These are phyloP conservation scores for Euphrasia arctica DNA, from an alignment of 305 asterid genomes.

Conservation along the genomic window DNA sequence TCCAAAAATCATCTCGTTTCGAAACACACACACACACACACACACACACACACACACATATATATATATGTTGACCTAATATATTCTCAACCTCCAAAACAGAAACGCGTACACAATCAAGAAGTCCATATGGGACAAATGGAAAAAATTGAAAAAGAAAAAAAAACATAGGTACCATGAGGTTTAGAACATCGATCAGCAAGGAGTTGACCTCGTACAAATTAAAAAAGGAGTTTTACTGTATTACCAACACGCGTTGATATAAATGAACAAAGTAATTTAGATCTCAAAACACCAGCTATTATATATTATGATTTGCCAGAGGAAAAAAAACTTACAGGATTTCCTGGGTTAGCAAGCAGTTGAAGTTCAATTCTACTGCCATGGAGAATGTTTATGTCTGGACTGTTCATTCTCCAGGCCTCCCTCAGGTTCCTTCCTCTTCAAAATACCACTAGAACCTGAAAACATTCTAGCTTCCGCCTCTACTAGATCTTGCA, in stretches of 20 bases:
- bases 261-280: neutral
- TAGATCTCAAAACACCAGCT: constrained; percentile 5
- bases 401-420: constrained; percentile 49
- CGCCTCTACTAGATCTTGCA: constrained; percentile 42
- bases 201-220: neutral
- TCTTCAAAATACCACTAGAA: constrained; percentile 43
- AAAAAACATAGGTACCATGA: neutral
- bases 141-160: neutral
- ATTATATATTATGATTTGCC: constrained; percentile 12
- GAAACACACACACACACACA: too few relatives aligned
- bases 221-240: neutral
- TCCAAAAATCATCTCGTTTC: neutral
- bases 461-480: constrained; percentile 40
- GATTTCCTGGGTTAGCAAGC: constrained; percentile 11
- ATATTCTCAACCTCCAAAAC: neutral
- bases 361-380: constrained; percentile 29
- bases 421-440: constrained; percentile 60
- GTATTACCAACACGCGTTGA: neutral
- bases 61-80: neutral
- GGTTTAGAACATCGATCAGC: neutral
- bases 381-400: constrained; percentile 47
- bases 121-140: neutral
- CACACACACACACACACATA: neutral
- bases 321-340: constrained; percentile 27
- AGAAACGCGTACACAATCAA: neutral